Evolutionary conservation across 805 yeast species (phyloP), one percentile per base, ranked within the genome.

Genomic region (Lachancea kluyveri): DNA sequence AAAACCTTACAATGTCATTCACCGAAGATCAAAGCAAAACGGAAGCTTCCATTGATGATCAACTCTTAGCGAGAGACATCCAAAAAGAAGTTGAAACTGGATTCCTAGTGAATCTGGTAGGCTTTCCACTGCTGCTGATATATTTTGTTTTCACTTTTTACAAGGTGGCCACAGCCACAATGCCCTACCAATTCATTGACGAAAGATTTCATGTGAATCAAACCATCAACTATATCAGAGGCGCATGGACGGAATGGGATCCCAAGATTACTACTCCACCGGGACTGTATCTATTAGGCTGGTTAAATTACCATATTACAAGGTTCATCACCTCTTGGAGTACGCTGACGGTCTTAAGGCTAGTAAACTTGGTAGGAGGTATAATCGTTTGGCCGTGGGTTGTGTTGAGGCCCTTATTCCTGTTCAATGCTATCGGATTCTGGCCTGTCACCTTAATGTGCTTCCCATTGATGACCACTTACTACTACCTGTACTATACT

Each of bases 201-300:
- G 98, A 92, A 56, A 65, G 72, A 8, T 90, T 90, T 59, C 98
- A 92, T 52, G 66, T 84, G 14, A 74, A 77, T 6, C 97, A 92
- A 64, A 77, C 94, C 5, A 67, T 73, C 36, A 67, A 63, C 28
- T 87, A 81, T 49, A 71, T 85, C 37, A 43, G 53, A 2, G 80
- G 79, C 8, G 62, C 74, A 31, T 86, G 77, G 60, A 33, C 41
- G n/a, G 47, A 61, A 1, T 87, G 95, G 95, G 86, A 92, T 54
- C 68, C 77, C 8, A 88, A 90, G 51, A 86, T 92, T 52, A 90
- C 98, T 2, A 92, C 98, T 0, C 98, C 98, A 1, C 97, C 97
- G 1, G 98, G 97, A 0, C 62, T 90, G 11, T 90, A 92, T 52
- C 30, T 67, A 3, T 40, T 76, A 8, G 71, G 72, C 2, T 60